Percentiles rank a stretch among this genome's conserved stretches.
phyloP scores from a whole-genome alignment of 2,329 filamentous ascomycete genomes.

The Scytalidium sp. region DNA sequence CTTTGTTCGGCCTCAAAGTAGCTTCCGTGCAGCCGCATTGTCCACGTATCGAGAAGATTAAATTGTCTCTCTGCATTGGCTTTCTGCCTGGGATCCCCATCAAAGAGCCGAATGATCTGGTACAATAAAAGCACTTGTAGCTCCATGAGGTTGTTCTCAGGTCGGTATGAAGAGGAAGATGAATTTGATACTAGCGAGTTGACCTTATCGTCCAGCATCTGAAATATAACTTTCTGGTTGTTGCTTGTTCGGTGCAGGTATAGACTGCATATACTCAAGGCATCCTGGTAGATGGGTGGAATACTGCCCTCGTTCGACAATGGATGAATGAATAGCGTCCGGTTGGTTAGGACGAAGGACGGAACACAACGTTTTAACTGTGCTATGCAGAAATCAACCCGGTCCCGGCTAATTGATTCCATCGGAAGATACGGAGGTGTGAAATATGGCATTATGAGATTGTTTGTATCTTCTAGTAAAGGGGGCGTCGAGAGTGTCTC shows the following conservation, averaged over 20 bases:
- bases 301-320: slow-evolving; percentile 5
- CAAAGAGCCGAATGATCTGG: slow-evolving; percentile 26
- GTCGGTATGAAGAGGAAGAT: background rate
- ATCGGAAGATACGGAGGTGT: slow-evolving; percentile 1
- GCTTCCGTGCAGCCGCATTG: slow-evolving; percentile 11
- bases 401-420: slow-evolving; percentile 4
- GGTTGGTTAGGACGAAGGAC: slow-evolving; percentile 8
- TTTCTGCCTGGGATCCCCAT: slow-evolving; percentile 21
- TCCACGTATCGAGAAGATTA: slow-evolving; percentile 22
- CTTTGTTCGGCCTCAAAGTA: slow-evolving; percentile 5
- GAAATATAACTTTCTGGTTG: slow-evolving; percentile 8
- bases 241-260: slow-evolving; percentile 10
- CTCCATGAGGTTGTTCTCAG: slow-evolving; percentile 9
- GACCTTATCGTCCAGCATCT: slow-evolving; percentile 15
- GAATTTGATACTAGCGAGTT: slow-evolving; percentile 5
- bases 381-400: slow-evolving; percentile 9
- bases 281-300: slow-evolving; percentile 15
- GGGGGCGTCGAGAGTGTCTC: too few relatives aligned
- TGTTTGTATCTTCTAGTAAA: background rate
- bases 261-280: slow-evolving; percentile 12
- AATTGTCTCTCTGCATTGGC: slow-evolving; percentile 21
- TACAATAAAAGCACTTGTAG: slow-evolving; percentile 25
- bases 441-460: slow-evolving; percentile 10
- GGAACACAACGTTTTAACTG: slow-evolving; percentile 11
- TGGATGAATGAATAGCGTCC: slow-evolving; percentile 18